These are phyloP conservation scores for Asterionellopsis glacialis DNA, from an alignment of 108 stramenopile genomes.

Conservation along the genomic window DNA sequence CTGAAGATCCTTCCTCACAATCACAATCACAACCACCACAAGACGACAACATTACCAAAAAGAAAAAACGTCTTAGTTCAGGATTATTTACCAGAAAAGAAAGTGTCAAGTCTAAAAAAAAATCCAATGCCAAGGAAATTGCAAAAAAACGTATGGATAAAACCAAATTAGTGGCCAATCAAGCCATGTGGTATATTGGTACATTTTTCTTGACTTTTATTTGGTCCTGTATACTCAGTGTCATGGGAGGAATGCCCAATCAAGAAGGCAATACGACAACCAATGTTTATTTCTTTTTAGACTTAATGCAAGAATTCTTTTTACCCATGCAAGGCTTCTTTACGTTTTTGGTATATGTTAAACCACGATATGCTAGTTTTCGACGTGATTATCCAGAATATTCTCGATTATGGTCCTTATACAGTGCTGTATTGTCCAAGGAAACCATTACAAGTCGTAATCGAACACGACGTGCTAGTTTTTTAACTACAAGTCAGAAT, in stretches of 20 bases:
- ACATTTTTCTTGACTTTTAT: constrained; percentile 25
- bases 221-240: constrained; percentile 30
- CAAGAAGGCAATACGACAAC: not conserved
- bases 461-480: too few species aligned
- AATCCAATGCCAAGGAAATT: too few species aligned
- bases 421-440: not conserved
- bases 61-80: too few species aligned
- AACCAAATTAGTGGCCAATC: constrained; percentile 6
- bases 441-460: not conserved
- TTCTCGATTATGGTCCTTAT: not conserved
- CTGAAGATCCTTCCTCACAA: too few species aligned
- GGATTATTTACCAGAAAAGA: too few species aligned
- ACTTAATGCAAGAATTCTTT: constrained; percentile 36
- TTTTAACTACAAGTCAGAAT: too few species aligned
- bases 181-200: constrained; percentile 26
- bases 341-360: constrained; percentile 37
- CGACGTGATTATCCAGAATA: constrained; percentile 4
- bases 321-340: constrained; percentile 45
- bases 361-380: constrained; percentile 13
- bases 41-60: too few species aligned
- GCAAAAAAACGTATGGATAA: too few species aligned
- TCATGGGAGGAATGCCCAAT: too few species aligned
- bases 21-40: too few species aligned
- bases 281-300: constrained; percentile 15
- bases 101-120: too few species aligned